A percentile compares a stretch with the other conserved stretches of the same genome.
Evolutionary conservation across 306 rosid genomes (phyloP).

Genomic region (Begonia loranthoides): DNA sequence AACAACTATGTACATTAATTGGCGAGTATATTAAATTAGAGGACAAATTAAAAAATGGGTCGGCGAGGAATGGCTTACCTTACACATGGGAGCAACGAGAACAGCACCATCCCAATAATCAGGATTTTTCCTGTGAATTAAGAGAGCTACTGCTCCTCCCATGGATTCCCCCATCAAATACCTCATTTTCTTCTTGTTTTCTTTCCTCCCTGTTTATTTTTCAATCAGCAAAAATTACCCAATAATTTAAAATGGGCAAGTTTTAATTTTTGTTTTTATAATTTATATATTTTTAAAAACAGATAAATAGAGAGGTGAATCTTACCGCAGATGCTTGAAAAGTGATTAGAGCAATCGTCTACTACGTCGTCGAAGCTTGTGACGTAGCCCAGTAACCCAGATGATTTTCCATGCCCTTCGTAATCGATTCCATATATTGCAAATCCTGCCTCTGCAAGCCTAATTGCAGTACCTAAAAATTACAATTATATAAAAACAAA

Average conservation of each 20-base stretch:
- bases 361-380: constrained; percentile 34
- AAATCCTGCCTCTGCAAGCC: constrained; percentile 55
- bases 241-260: neutral
- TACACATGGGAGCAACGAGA: constrained; percentile 94
- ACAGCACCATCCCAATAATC: constrained; percentile 83
- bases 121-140: constrained; percentile 50
- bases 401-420: constrained; percentile 96
- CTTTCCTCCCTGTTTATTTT: constrained; percentile 30
- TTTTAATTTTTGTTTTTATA: neutral
- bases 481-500: neutral
- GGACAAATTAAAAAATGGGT: no score
- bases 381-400: constrained; percentile 47
- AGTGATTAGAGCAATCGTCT: constrained; percentile 38
- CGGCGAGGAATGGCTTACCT: constrained; percentile 25
- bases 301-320: neutral
- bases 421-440: constrained; percentile 74
- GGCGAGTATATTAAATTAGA: no score
- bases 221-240: neutral
- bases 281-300: neutral
- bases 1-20: no score
- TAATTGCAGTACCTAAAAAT: constrained; percentile 45
- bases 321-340: constrained; percentile 47
- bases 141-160: constrained; percentile 89
- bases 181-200: constrained; percentile 48
- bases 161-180: constrained; percentile 78